Percentiles rank a stretch among this genome's conserved stretches.
Conservation (phyloP, 2,329 filamentous ascomycete species). For the Ophiocordyceps sinensis region DNA sequence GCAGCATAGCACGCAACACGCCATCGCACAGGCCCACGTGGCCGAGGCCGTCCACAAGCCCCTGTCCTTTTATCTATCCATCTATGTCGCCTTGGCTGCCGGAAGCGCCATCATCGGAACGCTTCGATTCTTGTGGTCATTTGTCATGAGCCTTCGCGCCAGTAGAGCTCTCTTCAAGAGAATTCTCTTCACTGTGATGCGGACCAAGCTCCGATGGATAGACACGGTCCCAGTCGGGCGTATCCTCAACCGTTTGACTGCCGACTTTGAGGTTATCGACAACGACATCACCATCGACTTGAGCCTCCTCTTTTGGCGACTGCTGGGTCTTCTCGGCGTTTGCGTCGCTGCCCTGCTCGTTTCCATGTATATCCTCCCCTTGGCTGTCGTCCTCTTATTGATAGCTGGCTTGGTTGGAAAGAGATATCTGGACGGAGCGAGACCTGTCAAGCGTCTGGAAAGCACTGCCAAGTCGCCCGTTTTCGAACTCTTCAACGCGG, state of each 20-base stretch:
- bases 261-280: conserved; percentile 64
- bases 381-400: conserved; percentile 42
- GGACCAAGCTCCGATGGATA: conserved; percentile 63
- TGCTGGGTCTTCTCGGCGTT: conserved; percentile 49
- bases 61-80: conserved; percentile 48
- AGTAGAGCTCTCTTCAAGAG: conserved; percentile 54
- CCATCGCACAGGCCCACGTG: conserved; percentile 15
- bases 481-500: conserved; percentile 65
- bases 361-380: conserved; percentile 49
- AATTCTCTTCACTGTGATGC: conserved; percentile 51
- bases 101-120: conserved; percentile 44
- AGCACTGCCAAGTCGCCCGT: conserved; percentile 65
- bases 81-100: conserved; percentile 51
- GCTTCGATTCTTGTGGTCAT: conserved; percentile 47
- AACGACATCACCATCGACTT: conserved; percentile 49
- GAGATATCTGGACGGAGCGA: conserved; percentile 53
- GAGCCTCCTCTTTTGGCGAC: conserved; percentile 42
- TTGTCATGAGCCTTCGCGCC: conserved; percentile 50
- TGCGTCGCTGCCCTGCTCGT: conserved; percentile 54
- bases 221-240: conserved; percentile 68
- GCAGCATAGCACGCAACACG: conserved; percentile 29
- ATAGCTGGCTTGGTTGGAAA: conserved; percentile 43
- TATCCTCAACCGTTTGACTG: conserved; percentile 63
- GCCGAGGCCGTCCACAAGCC: conserved; percentile 17
- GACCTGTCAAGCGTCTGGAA: conserved; percentile 65